phyloP scores from a whole-genome alignment of 306 rosid species.

The Cucurbita maxima region DNA sequence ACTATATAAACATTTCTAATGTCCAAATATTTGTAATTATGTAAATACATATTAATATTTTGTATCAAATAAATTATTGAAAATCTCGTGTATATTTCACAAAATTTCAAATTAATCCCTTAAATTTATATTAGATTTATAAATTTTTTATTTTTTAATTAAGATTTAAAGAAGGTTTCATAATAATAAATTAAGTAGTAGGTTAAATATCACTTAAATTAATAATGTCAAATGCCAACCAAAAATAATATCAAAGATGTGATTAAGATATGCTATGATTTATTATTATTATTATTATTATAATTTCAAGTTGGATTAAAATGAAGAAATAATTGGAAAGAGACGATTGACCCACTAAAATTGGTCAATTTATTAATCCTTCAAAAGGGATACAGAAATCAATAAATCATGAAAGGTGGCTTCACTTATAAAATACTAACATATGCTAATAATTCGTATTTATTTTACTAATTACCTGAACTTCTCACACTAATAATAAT shows the following conservation, averaged over 20 bases:
- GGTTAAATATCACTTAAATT: background rate
- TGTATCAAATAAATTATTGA: background rate
- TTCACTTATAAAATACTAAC: background rate
- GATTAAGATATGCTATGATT: background rate
- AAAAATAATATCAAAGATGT: background rate
- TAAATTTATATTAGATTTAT: background rate
- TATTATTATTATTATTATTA: background rate
- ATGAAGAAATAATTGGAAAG: background rate
- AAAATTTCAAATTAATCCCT: background rate
- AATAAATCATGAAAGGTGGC: background rate
- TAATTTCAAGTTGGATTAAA: conserved; percentile 1
- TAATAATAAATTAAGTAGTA: background rate
- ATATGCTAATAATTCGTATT: background rate
- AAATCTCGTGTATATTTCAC: background rate
- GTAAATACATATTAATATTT: background rate
- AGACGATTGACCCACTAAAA: background rate
- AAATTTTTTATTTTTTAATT: background rate
- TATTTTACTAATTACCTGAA: background rate
- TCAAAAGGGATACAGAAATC: too few relatives aligned
- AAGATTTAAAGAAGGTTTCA: too few relatives aligned
- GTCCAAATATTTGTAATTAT: background rate
- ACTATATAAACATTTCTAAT: background rate
- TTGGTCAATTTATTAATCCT: background rate
- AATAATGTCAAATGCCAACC: background rate
- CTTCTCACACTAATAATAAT: too few relatives aligned